Evolutionary conservation across 164 flowering plant species (phyloP), one percentile per base, ranked within the genome.

Genomic region (Platanus orientalis): DNA sequence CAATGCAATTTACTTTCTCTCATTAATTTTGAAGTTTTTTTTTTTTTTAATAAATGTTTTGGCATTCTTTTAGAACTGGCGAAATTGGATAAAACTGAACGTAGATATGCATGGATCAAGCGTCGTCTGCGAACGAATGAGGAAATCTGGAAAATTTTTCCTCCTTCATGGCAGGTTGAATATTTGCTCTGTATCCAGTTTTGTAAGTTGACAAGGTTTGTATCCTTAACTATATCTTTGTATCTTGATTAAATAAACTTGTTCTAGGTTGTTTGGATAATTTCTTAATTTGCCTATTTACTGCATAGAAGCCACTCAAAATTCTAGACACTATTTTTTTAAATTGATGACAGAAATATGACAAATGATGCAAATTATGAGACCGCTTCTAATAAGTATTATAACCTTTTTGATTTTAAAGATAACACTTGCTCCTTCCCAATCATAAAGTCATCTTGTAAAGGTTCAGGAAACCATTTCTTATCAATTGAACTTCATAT

Each of bases 101-200:
- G 99, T 67, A 85, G 97, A 70, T 95, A 95, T 81, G 97, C 96
- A 60, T 95, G 97, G 99, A 92, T 95, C 66, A 95, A 95, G 79
- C 96, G 97, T 32, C 85, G 96, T 32, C 73, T 95, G 25, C 83
- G 99, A 76, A 81, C 99, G 36, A 95, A 95, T 79, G 99, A 95
- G 69, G 97, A 95, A 59, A 88, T 95, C 55, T 95, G 97, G 97
- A 92, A 88, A 71, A 86, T 89, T 21, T 95, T 95, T 72, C 99
- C 97, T 54, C 49, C 84, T 63, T 78, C 95, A 59, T 95, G 99
- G 99, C 92, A 88, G 75, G 97, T 90, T 65, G 83, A 81, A 26
- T 92, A 95, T 78, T 78, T 90, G 71, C 89, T 95, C 10, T 92
- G 97, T 68, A 92, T 92, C 76, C 94, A 84, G 76, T 95, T 95